These are phyloP conservation scores for Xylaria sp. DNA, from an alignment of 2,329 filamentous ascomycete species.

Conservation along the genomic window DNA sequence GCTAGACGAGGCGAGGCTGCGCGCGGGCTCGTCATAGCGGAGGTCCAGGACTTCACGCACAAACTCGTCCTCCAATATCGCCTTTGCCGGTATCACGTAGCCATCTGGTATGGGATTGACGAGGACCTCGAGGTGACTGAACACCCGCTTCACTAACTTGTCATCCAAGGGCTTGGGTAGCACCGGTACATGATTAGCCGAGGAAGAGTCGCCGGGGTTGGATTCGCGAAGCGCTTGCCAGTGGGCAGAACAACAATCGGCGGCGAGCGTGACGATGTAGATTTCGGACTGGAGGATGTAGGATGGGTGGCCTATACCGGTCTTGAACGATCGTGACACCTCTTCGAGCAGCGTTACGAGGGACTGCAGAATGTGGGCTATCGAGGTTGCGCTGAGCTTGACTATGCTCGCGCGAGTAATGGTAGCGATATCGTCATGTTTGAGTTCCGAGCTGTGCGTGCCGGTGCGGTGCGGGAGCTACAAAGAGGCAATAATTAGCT, in stretches of 20 bases:
- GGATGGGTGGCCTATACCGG: conserved; percentile 63
- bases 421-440: conserved; percentile 69
- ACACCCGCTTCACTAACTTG: conserved; percentile 63
- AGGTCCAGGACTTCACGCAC: conserved; percentile 53
- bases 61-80: conserved; percentile 65
- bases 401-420: conserved; percentile 71
- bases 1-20: conserved; percentile 47
- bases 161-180: conserved; percentile 59
- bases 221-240: conserved; percentile 61
- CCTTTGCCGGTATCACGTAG: conserved; percentile 66
- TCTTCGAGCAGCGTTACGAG: conserved; percentile 69
- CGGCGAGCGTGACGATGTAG: conserved; percentile 71
- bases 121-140: conserved; percentile 67
- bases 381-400: conserved; percentile 66
- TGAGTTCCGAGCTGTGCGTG: conserved; percentile 65
- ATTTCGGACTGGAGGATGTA: conserved; percentile 73
- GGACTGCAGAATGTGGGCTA: conserved; percentile 66
- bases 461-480: conserved; percentile 72
- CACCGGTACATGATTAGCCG: conserved; percentile 7
- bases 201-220: conserved; percentile 37
- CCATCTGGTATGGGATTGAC: conserved; percentile 68
- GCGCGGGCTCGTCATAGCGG: conserved; percentile 43
- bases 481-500: conserved; percentile 36
- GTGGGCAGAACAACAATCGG: conserved; percentile 72
- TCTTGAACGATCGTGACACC: conserved; percentile 65